Percentiles rank a stretch among this genome's conserved stretches.
These are phyloP conservation scores for Paracamarosporium sp. DNA, from an alignment of 2,329 filamentous ascomycete species.

Conservation along the genomic window DNA sequence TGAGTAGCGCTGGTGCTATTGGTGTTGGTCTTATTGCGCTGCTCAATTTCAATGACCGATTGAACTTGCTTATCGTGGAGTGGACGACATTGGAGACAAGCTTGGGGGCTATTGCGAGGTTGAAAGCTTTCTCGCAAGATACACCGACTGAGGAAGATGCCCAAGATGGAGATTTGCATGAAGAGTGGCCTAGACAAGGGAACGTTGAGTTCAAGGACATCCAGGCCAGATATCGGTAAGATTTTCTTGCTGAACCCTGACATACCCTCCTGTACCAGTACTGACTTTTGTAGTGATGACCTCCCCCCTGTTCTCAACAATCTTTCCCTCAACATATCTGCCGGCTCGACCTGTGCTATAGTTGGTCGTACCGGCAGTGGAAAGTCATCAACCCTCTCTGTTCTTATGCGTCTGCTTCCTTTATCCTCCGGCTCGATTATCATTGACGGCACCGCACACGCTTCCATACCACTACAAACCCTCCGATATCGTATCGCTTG, in stretches of 20 bases:
- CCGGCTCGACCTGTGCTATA: constrained; percentile 4
- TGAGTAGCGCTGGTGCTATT: constrained; percentile 52
- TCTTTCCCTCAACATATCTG: not conserved
- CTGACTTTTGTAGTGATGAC: not conserved
- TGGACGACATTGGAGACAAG: constrained; percentile 64
- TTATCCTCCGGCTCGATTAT: constrained; percentile 45
- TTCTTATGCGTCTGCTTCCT: constrained; percentile 54
- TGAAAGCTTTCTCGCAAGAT: constrained; percentile 55
- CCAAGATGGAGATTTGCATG: constrained; percentile 22
- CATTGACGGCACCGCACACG: constrained; percentile 46
- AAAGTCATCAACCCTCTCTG: constrained; percentile 54
- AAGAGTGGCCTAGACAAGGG: constrained; percentile 31
- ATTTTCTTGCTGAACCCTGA: not conserved
- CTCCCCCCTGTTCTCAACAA: not conserved
- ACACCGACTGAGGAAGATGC: constrained; percentile 49
- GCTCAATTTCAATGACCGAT: constrained; percentile 55
- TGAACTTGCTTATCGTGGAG: constrained; percentile 53
- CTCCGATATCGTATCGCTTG: constrained; percentile 3
- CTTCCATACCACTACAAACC: not conserved
- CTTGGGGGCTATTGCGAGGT: constrained; percentile 60
- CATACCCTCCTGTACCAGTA: not conserved
- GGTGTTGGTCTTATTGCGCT: constrained; percentile 59
- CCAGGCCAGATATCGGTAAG: constrained; percentile 36
- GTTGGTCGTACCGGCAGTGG: constrained; percentile 30
- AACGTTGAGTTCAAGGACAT: constrained; percentile 45